Base-by-base conservation (phyloP, 1,284 basidiomycete genomes). In the Ustilago tritici region DNA sequence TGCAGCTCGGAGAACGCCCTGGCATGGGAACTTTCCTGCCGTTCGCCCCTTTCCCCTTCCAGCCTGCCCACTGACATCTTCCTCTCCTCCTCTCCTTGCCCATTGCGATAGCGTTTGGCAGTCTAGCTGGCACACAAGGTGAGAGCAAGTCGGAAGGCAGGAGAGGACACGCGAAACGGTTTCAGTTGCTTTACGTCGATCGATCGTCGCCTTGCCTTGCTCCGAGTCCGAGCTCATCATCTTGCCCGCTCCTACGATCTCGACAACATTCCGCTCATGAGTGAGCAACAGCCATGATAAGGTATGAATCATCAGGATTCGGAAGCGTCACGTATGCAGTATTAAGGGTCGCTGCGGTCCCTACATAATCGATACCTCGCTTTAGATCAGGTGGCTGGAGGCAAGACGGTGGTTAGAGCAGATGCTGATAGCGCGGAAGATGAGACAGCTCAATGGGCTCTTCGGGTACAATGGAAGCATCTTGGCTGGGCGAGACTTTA, bases 381-480 rank as follows among this genome's bases (percentile, higher is more conserved):
- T 3, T 32, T 77, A 12, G 82, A 82, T 31, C 43, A 67, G 43
- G 58, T 72, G 28, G 70, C 70, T 1, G 76, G 68, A 35, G 76
- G 73, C 14, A 76, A 73, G 50, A 62, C 36, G 8, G 67, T 80
- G 11, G 63, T 83, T 11, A 68, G 78, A 14, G 82, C 80, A 17
- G 82, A 82, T 50, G 65, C 71, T 34, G 68, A 70, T 0, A 34
- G 41, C 12, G 11, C 57, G 0, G 54, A 75, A 19, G 47, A 31
- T 7, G 57, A 70, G 15, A 34, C 53, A 15, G 65, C 70, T 4
- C 6, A 10, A 0, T 82, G 80, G 81, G 50, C 57, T 14, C 46
- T 81, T 41, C 66, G 66, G 34, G 78, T 84, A 7, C 82, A 84
- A 56, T 84, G 82, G 82, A 77, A 79, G 52, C 78, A 76, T 53